A percentile compares a stretch with the other conserved stretches of the same genome.
Conservation (phyloP, 208 protist genomes). For the Trypanosomatidae sp. region DNA sequence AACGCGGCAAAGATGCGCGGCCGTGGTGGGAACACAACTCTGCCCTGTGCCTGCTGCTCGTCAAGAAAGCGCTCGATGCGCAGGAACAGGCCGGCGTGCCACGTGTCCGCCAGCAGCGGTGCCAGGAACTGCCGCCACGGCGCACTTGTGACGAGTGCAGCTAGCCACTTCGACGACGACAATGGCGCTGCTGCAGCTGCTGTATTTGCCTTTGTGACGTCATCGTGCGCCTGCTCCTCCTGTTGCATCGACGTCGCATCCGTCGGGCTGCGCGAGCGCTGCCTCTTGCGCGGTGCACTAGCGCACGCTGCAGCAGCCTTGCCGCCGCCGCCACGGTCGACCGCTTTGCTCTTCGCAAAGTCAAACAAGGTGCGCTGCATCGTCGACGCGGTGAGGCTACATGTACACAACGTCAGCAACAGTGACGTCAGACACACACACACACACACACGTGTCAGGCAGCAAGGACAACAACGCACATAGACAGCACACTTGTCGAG, state of each 20-base stretch:
- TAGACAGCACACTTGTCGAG: too few species aligned
- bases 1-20: constrained; percentile 86
- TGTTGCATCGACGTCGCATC: background rate
- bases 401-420: too few species aligned
- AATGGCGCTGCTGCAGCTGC: background rate
- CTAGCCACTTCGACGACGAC: constrained; percentile 15
- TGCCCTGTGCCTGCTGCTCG: constrained; percentile 13
- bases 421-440: too few species aligned
- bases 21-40: constrained; percentile 64
- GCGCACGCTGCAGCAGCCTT: background rate
- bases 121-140: constrained; percentile 44
- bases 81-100: constrained; percentile 22
- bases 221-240: background rate
- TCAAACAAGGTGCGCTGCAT: background rate
- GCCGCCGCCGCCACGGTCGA: background rate
- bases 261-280: background rate
- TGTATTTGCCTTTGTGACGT: background rate
- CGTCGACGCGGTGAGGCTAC: background rate
- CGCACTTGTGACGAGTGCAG: constrained; percentile 19
- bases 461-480: too few species aligned
- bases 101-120: constrained; percentile 23
- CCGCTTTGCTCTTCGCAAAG: background rate
- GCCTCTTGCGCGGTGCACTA: background rate
- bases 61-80: constrained; percentile 64
- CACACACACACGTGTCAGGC: too few species aligned